Base-by-base conservation (phyloP, 176 grass and related monocot species). In the Phoenix dactylifera region DNA sequence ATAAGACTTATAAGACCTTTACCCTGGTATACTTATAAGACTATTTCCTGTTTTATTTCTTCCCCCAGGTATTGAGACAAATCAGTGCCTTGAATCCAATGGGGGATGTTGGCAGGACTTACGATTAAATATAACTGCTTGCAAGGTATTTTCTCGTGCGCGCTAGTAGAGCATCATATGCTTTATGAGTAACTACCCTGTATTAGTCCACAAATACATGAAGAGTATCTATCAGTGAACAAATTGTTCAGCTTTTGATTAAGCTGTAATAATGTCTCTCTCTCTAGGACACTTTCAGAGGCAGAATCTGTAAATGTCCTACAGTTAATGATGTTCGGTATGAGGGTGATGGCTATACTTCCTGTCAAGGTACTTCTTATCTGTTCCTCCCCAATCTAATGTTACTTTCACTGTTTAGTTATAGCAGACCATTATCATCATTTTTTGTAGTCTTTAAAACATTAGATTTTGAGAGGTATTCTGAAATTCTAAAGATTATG, bases 241-340 rank as follows among this genome's bases (percentile, higher is more conserved):
- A 35, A 35, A 14, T 44, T 44, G 35, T 14, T 44, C 2, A 12
- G 35, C 35, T 9, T 44, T 44, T 44, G 9, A 44, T 44, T 44
- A 44, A 44, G 35, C 35, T 44, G 35, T 44, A 44, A 44, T 44
- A 44, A 44, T 22, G 3, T 50, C 22, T 2, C 24, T 15, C 3
- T 30, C 52, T 32, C 6, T 72, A 96, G 84, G 93, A 98, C 77
- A 98, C 93, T 26, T 98, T 83, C 69, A 80, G 93, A 39, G 93
- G 93, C 12, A 78, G 93, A 64, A 48, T 92, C 17, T 89, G 93
- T 72, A 44, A 86, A 32, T 98, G 93, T 62, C 93, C 93, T 49
- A 10, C 70, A 4, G 79, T 88, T 22, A 73, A 70, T 22, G 88
- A 85, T 29, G 56, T 98, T 29, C 81, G 74, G 70, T 98, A 87